Conservation (phyloP, 768 basidiomycete species). For the Trametes sanguinea region DNA sequence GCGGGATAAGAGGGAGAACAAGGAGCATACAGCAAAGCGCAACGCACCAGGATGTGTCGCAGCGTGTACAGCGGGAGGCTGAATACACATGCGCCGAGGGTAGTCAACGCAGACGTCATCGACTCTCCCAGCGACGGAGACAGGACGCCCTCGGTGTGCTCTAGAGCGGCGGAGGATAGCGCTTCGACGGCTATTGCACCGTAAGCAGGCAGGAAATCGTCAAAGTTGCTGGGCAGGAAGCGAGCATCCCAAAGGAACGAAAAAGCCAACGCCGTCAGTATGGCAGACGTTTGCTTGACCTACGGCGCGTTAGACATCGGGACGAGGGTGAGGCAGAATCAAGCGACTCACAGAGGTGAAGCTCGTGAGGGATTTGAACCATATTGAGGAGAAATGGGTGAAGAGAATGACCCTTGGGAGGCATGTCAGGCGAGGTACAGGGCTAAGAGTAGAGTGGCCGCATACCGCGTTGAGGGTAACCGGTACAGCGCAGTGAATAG, state of each 20-base stretch:
- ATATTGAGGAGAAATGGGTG: constrained; percentile 67
- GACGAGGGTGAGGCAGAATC: too few species aligned
- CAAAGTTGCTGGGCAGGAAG: constrained; percentile 43
- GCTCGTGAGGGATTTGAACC: constrained; percentile 57
- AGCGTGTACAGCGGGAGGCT: constrained; percentile 67
- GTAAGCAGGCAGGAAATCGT: constrained; percentile 61
- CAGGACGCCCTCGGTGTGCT: constrained; percentile 61
- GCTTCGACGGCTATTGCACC: constrained; percentile 62
- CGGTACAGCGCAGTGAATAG: constrained; percentile 70
- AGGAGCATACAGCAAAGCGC: too few species aligned
- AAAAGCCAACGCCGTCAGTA: constrained; percentile 51
- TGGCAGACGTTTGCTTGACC: constrained; percentile 51
- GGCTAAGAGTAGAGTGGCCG: not conserved
- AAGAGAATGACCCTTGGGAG: constrained; percentile 62
- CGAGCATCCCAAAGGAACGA: constrained; percentile 60
- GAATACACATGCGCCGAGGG: constrained; percentile 63
- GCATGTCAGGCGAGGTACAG: not conserved
- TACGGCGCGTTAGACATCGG: constrained; percentile 28
- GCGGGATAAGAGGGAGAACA: constrained; percentile 20
- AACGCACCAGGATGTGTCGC: constrained; percentile 56
- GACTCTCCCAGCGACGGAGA: constrained; percentile 59
- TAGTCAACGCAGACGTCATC: constrained; percentile 55
- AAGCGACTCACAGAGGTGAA: constrained; percentile 46
- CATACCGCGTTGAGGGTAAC: constrained; percentile 66
- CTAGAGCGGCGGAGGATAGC: constrained; percentile 58